phyloP scores from a whole-genome alignment of 2,329 filamentous ascomycete species.

The Aspergillus sp. region DNA sequence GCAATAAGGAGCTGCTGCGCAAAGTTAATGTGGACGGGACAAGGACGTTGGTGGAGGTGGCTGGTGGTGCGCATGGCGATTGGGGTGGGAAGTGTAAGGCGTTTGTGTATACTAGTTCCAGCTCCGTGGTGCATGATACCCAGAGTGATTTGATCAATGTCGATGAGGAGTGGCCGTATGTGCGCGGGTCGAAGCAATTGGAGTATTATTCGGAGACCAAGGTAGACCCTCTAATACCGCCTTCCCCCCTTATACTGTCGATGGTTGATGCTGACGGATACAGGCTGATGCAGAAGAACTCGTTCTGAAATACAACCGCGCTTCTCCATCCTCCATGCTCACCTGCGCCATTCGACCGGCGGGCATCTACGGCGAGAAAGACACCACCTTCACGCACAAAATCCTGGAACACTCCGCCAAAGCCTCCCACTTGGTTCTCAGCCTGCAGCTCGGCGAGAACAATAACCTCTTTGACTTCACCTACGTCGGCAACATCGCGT shows the following conservation, averaged over 20 bases:
- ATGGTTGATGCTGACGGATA: slow-evolving; percentile 11
- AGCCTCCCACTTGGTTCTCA: slow-evolving; percentile 51
- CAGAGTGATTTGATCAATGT: slow-evolving; percentile 70
- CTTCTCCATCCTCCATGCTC: slow-evolving; percentile 51
- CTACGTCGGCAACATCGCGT: slow-evolving; percentile 60
- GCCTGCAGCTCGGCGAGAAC: slow-evolving; percentile 71
- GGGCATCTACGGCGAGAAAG: slow-evolving; percentile 85
- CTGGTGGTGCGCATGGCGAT: slow-evolving; percentile 56
- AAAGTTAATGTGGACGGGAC: slow-evolving; percentile 88
- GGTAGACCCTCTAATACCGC: slow-evolving; percentile 42
- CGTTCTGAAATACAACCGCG: slow-evolving; percentile 67
- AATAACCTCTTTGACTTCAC: slow-evolving; percentile 64
- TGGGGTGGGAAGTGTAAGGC: slow-evolving; percentile 58
- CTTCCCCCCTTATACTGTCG: slow-evolving; percentile 2
- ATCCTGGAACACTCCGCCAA: slow-evolving; percentile 64
- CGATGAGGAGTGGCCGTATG: slow-evolving; percentile 71
- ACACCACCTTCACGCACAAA: slow-evolving; percentile 65
- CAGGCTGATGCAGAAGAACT: slow-evolving; percentile 71
- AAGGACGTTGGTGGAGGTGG: slow-evolving; percentile 56
- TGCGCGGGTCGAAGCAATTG: slow-evolving; percentile 60
- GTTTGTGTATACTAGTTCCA: slow-evolving; percentile 85
- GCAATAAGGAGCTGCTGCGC: slow-evolving; percentile 55
- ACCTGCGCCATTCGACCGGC: slow-evolving; percentile 78
- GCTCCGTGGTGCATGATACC: slow-evolving; percentile 80
- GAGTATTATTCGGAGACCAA: slow-evolving; percentile 92